Evolutionary conservation across 23 red algal genomes (phyloP), one percentile per base, ranked within the genome.

Genomic region (Agarophyton chilense): DNA sequence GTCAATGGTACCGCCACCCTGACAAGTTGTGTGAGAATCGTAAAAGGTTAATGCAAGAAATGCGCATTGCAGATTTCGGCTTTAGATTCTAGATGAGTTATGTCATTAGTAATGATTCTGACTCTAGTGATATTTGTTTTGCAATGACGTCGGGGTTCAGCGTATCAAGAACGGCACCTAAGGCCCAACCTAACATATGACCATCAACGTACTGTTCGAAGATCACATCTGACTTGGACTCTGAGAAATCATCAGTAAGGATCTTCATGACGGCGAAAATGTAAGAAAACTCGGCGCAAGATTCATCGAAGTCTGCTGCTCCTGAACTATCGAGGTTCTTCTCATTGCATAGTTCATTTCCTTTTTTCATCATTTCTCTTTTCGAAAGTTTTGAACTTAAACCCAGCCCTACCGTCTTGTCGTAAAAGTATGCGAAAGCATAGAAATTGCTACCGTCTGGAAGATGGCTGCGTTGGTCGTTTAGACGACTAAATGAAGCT

Each of bases 391-490:
- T 74, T 42, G 53, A 64, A 18, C 40, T 31, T n/a, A 96, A 78
- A 7, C 94, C 94, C 18, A 96, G 36, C 19, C 60, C 29, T 10
- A 87, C 85, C 11, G 79, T 91, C 43, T 79, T 72, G 28, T 96
- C 94, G 68, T 87, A 96, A 52, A 96, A 90, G 87, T 91, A 96
- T 13, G 94, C 94, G 75, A 96, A 96, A 29, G 94, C 94, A 77
- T 68, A 81, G 52, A 82, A 81, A 41, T 43, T 54, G 32, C 38
- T 79, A 12, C 64, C 28, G 10, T 73, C 49, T 31, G 88, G 76
- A 47, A 91, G 88, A 38, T 88, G 52, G 41, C 44, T 88, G 22
- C 35, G 44, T 67, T 81, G 60, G 34, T 57, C 66, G 63, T 38
- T 41, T 55, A 79, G 78, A 63, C 47, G 54, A 24, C 40, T 79